Evolutionary conservation across 441 rosid genomes (phyloP).

Genomic region (Isatis lusitanica): DNA sequence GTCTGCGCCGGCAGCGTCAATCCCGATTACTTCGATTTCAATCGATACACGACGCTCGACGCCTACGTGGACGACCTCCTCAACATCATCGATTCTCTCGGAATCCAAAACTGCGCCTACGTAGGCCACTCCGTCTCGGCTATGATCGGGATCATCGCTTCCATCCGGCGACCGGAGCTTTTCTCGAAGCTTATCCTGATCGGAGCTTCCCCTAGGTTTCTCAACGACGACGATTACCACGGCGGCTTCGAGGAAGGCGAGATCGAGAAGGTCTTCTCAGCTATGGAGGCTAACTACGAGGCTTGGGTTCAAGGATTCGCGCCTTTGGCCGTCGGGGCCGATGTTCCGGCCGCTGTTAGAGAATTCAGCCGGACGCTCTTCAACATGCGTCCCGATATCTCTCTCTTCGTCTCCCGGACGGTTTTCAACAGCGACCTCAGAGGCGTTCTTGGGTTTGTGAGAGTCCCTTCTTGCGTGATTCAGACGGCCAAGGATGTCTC

Average conservation of each 20-base stretch:
- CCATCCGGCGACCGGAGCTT: slow-evolving; percentile 63
- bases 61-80: slow-evolving; percentile 63
- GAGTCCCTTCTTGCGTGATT: slow-evolving; percentile 55
- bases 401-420: slow-evolving; percentile 52
- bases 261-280: slow-evolving; percentile 51
- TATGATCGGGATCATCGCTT: slow-evolving; percentile 67
- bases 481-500: slow-evolving; percentile 63
- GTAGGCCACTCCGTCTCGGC: slow-evolving; percentile 75
- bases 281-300: slow-evolving; percentile 64
- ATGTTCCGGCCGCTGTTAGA: slow-evolving; percentile 65
- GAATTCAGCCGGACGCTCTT: slow-evolving; percentile 73
- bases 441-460: slow-evolving; percentile 57
- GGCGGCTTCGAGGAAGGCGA: slow-evolving; percentile 60
- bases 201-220: slow-evolving; percentile 70
- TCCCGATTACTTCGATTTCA: slow-evolving; percentile 61
- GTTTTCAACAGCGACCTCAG: slow-evolving; percentile 61
- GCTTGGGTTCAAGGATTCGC: slow-evolving; percentile 70
- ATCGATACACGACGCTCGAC: slow-evolving; percentile 58
- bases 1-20: slow-evolving; percentile 75
- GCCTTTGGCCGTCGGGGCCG: slow-evolving; percentile 62
- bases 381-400: slow-evolving; percentile 73
- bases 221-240: slow-evolving; percentile 61
- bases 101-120: slow-evolving; percentile 50
- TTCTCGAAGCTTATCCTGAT: slow-evolving; percentile 61
- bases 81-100: slow-evolving; percentile 54